These are phyloP conservation scores for Jaapia argillacea DNA, from an alignment of 768 basidiomycete genomes.

Conservation along the genomic window DNA sequence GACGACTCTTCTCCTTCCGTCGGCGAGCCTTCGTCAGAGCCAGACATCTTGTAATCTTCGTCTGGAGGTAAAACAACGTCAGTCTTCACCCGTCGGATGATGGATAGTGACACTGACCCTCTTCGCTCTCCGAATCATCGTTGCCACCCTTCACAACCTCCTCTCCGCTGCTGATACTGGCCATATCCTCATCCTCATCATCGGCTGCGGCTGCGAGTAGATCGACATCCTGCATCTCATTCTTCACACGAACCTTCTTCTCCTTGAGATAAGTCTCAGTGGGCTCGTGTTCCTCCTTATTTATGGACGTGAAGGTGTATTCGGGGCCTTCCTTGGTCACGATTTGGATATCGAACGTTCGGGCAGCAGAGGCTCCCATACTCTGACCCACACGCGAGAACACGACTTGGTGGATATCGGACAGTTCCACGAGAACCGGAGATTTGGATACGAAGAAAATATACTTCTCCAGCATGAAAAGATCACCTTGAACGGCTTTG, in stretches of 20 bases:
- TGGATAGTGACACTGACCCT: conserved; percentile 32
- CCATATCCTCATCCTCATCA: conserved; percentile 76
- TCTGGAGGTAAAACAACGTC: conserved; percentile 32
- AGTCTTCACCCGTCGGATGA: not conserved
- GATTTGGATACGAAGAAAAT: conserved; percentile 97
- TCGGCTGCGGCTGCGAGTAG: conserved; percentile 59
- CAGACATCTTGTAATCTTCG: conserved; percentile 86
- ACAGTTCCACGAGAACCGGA: conserved; percentile 82
- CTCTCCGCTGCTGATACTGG: conserved; percentile 66
- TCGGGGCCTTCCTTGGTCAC: conserved; percentile 79
- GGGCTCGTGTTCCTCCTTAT: conserved; percentile 89
- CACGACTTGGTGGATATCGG: conserved; percentile 81
- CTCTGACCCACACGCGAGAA: conserved; percentile 91
- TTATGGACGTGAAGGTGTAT: conserved; percentile 85
- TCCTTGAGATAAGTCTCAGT: conserved; percentile 80
- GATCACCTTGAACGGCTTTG: conserved; percentile 92
- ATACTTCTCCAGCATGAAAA: conserved; percentile 97
- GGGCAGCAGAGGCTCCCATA: conserved; percentile 72
- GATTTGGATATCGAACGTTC: conserved; percentile 91
- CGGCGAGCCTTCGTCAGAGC: conserved; percentile 83
- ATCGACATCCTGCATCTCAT: conserved; percentile 89
- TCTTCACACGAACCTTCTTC: conserved; percentile 91
- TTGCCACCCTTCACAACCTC: conserved; percentile 43
- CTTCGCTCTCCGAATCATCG: conserved; percentile 75
- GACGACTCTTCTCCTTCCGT: conserved; percentile 48